These are phyloP conservation scores for Barnettozyma populi DNA, from an alignment of 805 yeast genomes.

Conservation along the genomic window DNA sequence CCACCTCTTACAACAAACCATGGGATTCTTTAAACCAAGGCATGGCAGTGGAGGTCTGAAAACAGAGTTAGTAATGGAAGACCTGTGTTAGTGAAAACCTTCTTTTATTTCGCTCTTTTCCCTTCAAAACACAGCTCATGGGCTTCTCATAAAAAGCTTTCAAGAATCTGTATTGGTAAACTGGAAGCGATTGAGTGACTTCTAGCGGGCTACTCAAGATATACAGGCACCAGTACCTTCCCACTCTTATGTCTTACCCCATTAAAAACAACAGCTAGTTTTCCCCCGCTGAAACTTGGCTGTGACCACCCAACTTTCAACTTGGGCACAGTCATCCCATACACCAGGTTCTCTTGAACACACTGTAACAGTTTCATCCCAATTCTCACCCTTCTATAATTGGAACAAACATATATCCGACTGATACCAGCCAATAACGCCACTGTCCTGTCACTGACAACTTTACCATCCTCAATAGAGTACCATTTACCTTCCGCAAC, in stretches of 20 bases:
- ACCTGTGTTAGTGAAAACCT: no score
- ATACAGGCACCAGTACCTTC: constrained; percentile 44
- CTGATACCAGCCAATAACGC: constrained; percentile 41
- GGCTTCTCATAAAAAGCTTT: no score
- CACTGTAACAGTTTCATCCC: constrained; percentile 40
- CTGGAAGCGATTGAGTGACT: no score
- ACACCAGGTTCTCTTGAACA: constrained; percentile 40
- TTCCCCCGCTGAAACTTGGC: constrained; percentile 61
- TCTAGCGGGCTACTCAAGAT: constrained; percentile 23
- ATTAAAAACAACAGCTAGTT: constrained; percentile 50
- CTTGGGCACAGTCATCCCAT: constrained; percentile 41
- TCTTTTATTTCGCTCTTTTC: no score
- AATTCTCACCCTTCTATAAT: constrained; percentile 45
- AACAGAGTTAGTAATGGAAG: no score
- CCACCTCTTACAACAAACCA: no score
- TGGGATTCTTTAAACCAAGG: no score
- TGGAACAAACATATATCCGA: constrained; percentile 40
- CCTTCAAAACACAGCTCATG: no score
- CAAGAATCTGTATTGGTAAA: no score
- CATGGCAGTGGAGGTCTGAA: no score
- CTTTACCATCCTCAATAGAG: constrained; percentile 42
- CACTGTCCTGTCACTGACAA: constrained; percentile 43
- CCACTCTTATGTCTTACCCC: constrained; percentile 52
- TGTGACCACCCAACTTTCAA: constrained; percentile 63
- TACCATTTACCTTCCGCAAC: constrained; percentile 52